Percentiles rank a stretch among this genome's conserved stretches.
These are phyloP conservation scores for Sporothrix dimorphospora DNA, from an alignment of 2,329 filamentous ascomycete species.

Conservation along the genomic window DNA sequence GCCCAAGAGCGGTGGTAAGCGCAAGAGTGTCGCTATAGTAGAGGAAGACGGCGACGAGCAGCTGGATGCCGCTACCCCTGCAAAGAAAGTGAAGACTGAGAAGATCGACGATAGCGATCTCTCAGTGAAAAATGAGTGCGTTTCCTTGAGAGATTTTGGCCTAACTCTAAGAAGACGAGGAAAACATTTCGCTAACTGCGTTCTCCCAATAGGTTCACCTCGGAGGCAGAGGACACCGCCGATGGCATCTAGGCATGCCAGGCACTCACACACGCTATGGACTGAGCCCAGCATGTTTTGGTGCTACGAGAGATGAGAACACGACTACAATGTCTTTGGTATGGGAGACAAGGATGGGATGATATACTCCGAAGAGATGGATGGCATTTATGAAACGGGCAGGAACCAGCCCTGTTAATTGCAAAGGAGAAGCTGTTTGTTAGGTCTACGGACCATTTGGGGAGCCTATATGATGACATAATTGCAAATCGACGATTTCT, in stretches of 20 bases:
- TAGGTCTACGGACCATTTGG: not conserved
- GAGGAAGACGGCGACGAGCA: conserved; percentile 24
- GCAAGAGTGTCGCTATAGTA: conserved; percentile 27
- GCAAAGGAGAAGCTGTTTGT: not conserved
- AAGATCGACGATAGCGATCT: not conserved
- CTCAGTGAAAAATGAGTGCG: conserved; percentile 30
- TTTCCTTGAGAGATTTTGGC: not conserved
- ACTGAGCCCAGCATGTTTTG: not conserved
- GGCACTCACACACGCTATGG: not conserved
- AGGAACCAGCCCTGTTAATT: not conserved
- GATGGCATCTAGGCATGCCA: not conserved
- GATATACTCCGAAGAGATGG: not conserved
- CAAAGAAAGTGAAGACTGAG: conserved; percentile 32
- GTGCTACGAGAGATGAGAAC: not conserved
- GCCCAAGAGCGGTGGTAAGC: conserved; percentile 21
- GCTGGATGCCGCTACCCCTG: not conserved
- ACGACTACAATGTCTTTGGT: not conserved
- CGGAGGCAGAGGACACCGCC: not conserved
- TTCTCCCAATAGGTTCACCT: not conserved
- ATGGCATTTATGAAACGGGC: not conserved
- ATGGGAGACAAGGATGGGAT: not conserved
- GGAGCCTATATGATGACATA: not conserved
- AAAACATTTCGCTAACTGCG: not conserved
- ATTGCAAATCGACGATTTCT: not conserved
- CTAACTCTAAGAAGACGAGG: not conserved